Conservation (phyloP, 2,329 filamentous ascomycete genomes). For the Xylariaceae sp. region DNA sequence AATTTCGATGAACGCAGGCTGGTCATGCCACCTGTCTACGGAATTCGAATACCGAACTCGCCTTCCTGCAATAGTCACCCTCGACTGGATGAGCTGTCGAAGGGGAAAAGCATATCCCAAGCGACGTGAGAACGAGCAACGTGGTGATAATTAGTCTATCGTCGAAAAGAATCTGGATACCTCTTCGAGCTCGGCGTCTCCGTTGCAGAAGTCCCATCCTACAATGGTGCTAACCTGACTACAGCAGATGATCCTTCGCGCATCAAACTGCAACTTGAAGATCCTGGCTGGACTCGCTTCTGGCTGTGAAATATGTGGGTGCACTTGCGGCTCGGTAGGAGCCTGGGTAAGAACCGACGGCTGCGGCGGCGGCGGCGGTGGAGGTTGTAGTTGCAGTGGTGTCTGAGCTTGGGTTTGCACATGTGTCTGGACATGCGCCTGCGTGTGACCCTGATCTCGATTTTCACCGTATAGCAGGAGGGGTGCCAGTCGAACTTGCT, state of each 20-base stretch:
- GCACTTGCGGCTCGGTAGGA: constrained; percentile 29
- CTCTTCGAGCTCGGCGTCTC: constrained; percentile 72
- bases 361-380: constrained; percentile 1
- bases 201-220: constrained; percentile 95
- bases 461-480: constrained; percentile 8
- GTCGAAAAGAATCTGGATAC: constrained; percentile 72
- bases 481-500: not conserved
- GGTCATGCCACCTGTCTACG: not conserved
- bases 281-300: constrained; percentile 58
- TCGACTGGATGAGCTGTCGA: not conserved
- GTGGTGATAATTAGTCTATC: constrained; percentile 40
- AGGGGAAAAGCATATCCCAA: not conserved
- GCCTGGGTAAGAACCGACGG: constrained; percentile 12
- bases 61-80: not conserved
- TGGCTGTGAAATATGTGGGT: constrained; percentile 42
- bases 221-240: constrained; percentile 88
- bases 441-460: constrained; percentile 8
- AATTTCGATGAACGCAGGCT: not conserved
- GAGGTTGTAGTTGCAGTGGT: constrained; percentile 22
- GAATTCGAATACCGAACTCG: not conserved
- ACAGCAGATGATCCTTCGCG: constrained; percentile 87
- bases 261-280: constrained; percentile 96
- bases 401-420: constrained; percentile 28
- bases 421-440: constrained; percentile 18
- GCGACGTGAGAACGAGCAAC: not conserved